Evolutionary conservation across 176 grass and related monocot genomes (phyloP).

Genomic region (Oryza punctata): DNA sequence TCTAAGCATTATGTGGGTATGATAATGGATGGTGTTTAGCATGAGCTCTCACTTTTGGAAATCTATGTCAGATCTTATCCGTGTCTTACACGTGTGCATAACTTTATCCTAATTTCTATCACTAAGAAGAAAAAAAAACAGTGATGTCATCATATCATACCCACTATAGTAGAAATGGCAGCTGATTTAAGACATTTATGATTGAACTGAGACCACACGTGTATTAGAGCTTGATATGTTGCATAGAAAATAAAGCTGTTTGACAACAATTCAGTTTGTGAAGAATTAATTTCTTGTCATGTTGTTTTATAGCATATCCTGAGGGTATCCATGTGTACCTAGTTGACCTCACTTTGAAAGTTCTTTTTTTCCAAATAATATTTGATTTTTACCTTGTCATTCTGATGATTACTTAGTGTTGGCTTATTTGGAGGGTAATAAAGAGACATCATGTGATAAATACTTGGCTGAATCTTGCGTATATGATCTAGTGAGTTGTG

Average conservation of each 20-base stretch:
- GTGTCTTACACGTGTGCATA: background rate
- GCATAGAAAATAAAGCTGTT: background rate
- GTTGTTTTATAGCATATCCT: slow-evolving; percentile 1
- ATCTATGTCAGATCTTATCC: background rate
- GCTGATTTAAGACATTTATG: slow-evolving; percentile 7
- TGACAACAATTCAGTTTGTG: background rate
- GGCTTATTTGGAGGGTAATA: background rate
- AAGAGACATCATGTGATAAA: slow-evolving; percentile 21
- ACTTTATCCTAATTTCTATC: background rate
- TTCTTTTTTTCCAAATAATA: background rate
- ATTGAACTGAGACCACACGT: background rate
- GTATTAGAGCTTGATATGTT: background rate
- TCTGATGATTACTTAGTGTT: background rate
- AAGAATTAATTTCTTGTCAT: slow-evolving; percentile 5
- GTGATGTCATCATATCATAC: background rate
- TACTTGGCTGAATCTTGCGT: background rate
- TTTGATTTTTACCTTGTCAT: background rate
- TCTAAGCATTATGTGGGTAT: background rate
- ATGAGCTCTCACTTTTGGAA: background rate
- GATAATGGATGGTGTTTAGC: background rate
- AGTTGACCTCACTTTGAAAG: background rate
- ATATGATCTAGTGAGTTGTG: background rate
- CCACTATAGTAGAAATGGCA: background rate
- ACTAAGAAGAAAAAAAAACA: slow-evolving; percentile 11
- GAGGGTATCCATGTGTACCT: background rate